Evolutionary conservation across 208 protist species (phyloP).

Genomic region (Leishmania mexicana): DNA sequence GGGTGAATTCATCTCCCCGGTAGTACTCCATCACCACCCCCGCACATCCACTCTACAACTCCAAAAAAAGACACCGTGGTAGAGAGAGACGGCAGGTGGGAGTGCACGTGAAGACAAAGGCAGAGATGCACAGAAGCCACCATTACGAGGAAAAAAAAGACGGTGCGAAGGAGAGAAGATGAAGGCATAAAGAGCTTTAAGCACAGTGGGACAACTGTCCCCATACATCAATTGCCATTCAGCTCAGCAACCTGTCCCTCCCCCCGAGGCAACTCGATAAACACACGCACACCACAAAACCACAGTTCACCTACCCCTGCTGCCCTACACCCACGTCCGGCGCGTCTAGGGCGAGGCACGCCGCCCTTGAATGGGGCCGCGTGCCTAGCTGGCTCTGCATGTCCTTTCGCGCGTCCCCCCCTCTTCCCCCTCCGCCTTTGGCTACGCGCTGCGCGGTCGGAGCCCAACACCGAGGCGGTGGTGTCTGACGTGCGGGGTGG

Average conservation of each 20-base stretch:
- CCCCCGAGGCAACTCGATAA: neutral
- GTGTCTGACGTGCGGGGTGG: neutral
- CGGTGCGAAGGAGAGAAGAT: too few species aligned
- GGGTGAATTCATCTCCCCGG: neutral
- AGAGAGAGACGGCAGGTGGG: too few species aligned
- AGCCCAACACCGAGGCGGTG: neutral
- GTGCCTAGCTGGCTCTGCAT: neutral
- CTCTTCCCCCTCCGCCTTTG: neutral
- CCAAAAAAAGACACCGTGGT: too few species aligned
- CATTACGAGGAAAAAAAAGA: too few species aligned
- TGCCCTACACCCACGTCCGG: neutral
- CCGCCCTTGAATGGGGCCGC: neutral
- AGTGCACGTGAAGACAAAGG: too few species aligned
- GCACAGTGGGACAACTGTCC: too few species aligned
- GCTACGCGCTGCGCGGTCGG: neutral
- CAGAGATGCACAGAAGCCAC: too few species aligned
- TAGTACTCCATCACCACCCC: too few species aligned
- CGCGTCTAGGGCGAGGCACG: neutral
- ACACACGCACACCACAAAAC: too few species aligned
- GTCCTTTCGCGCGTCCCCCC: neutral
- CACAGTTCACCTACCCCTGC: neutral
- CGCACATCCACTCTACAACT: too few species aligned
- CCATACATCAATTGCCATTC: neutral
- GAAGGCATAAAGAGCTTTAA: too few species aligned
- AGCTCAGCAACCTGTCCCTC: neutral